phyloP scores from a whole-genome alignment of 2,329 filamentous ascomycete species.

The Monascus ruber region DNA sequence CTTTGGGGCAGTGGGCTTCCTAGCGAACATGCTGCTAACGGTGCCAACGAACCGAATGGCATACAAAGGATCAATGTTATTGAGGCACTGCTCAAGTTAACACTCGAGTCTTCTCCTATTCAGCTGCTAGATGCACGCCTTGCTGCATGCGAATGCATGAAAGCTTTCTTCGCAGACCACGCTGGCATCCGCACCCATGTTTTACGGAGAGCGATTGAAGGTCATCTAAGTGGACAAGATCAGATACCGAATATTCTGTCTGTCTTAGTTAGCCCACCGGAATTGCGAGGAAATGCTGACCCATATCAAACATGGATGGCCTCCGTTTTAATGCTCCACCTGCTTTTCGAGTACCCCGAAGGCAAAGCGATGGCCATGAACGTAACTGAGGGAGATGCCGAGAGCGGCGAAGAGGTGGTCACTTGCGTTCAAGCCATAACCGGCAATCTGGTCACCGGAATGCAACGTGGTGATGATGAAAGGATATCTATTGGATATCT shows the following conservation, averaged over 20 bases:
- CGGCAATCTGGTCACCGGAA: constrained; percentile 69
- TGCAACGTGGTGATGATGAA: constrained; percentile 66
- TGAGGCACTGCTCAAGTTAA: constrained; percentile 77
- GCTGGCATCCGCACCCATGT: constrained; percentile 75
- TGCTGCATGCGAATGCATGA: constrained; percentile 79
- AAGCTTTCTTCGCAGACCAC: constrained; percentile 82
- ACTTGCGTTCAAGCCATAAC: constrained; percentile 84
- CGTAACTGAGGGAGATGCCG: constrained; percentile 79
- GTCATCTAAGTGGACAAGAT: constrained; percentile 64
- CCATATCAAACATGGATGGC: constrained; percentile 88
- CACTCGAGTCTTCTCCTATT: constrained; percentile 55
- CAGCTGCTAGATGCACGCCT: constrained; percentile 68
- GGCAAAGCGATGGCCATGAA: constrained; percentile 70
- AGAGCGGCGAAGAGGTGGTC: constrained; percentile 84
- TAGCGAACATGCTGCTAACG: constrained; percentile 20
- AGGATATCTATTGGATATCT: constrained; percentile 73
- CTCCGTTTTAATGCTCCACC: constrained; percentile 71
- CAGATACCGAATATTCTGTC: constrained; percentile 82
- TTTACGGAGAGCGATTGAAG: constrained; percentile 75
- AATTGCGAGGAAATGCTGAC: constrained; percentile 54
- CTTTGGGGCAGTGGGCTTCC: constrained; percentile 23
- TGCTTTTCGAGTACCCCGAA: constrained; percentile 67
- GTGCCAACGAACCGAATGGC: constrained; percentile 33
- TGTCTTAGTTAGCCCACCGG: constrained; percentile 59
- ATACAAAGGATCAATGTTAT: constrained; percentile 70